These are phyloP conservation scores for Puccinia horiana DNA, from an alignment of 1,284 basidiomycete species.

Conservation along the genomic window DNA sequence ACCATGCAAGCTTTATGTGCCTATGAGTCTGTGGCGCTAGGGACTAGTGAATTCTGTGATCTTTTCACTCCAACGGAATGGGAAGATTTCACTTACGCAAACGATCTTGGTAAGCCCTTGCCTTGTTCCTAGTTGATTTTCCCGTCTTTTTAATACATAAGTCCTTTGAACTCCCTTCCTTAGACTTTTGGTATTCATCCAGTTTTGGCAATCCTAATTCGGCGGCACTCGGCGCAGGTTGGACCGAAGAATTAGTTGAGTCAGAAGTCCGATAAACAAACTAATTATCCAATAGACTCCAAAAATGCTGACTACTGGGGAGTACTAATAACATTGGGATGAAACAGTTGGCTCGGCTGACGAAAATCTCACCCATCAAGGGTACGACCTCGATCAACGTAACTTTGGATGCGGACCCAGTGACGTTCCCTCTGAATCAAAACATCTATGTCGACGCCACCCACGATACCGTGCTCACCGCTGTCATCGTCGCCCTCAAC, in stretches of 20 bases:
- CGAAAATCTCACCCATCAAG: conserved; percentile 68
- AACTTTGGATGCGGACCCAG: conserved; percentile 70
- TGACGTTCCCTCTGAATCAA: conserved; percentile 77
- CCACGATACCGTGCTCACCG: conserved; percentile 64
- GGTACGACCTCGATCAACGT: conserved; percentile 77
- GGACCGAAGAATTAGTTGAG: conserved; percentile 59
- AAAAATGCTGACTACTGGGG: not conserved
- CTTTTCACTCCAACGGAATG: conserved; percentile 70
- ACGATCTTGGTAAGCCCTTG: conserved; percentile 30
- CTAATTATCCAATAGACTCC: not conserved
- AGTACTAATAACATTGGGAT: not conserved
- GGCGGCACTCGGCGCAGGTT: conserved; percentile 60
- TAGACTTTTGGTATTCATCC: conserved; percentile 47
- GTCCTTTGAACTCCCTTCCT: not conserved
- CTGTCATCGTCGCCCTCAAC: conserved; percentile 65
- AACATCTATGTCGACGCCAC: conserved; percentile 81
- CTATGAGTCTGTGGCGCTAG: conserved; percentile 60
- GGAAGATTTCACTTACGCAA: conserved; percentile 64
- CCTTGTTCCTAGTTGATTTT: not conserved
- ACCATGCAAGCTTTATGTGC: conserved; percentile 58
- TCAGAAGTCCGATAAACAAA: not conserved
- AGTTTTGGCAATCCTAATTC: conserved; percentile 58
- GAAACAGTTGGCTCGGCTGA: conserved; percentile 69
- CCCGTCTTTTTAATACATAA: not conserved
- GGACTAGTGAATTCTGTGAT: conserved; percentile 62